Conservation (phyloP, 345 rosid genomes). For the Eucalyptus brandiana region DNA sequence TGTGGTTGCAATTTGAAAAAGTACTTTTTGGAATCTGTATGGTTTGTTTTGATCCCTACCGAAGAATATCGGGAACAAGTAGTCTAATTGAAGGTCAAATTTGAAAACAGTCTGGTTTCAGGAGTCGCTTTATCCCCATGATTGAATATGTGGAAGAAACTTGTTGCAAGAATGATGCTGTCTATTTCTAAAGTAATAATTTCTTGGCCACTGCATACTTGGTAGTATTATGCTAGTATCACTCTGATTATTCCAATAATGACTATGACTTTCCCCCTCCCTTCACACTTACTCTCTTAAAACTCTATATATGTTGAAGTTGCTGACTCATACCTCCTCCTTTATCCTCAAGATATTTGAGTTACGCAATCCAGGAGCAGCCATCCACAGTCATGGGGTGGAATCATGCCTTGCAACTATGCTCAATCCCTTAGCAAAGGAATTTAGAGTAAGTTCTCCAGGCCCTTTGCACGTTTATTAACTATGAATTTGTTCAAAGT, state of each 20-base stretch:
- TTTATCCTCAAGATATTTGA: constrained; percentile 51
- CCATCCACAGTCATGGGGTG: constrained; percentile 96
- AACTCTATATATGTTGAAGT: background rate
- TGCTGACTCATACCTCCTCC: background rate
- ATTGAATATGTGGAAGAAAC: background rate
- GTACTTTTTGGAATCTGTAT: background rate
- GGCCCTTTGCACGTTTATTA: background rate
- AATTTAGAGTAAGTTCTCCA: constrained; percentile 61
- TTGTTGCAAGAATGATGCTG: background rate
- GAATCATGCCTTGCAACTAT: constrained; percentile 95
- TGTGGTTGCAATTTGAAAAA: background rate
- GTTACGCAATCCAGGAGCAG: constrained; percentile 92
- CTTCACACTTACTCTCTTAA: background rate
- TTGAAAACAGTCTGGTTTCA: background rate
- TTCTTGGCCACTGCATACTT: background rate
- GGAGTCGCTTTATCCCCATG: background rate
- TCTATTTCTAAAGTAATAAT: background rate
- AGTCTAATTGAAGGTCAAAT: background rate
- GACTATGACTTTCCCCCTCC: background rate
- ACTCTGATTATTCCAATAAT: background rate
- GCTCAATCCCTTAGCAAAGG: constrained; percentile 76
- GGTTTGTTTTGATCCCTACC: background rate
- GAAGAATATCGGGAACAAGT: background rate
- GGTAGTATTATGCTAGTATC: background rate
- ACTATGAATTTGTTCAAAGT: background rate